Evolutionary conservation across 2,329 filamentous ascomycete genomes (phyloP), one percentile per base, ranked within the genome.

Genomic region (Ophiostoma quercus): DNA sequence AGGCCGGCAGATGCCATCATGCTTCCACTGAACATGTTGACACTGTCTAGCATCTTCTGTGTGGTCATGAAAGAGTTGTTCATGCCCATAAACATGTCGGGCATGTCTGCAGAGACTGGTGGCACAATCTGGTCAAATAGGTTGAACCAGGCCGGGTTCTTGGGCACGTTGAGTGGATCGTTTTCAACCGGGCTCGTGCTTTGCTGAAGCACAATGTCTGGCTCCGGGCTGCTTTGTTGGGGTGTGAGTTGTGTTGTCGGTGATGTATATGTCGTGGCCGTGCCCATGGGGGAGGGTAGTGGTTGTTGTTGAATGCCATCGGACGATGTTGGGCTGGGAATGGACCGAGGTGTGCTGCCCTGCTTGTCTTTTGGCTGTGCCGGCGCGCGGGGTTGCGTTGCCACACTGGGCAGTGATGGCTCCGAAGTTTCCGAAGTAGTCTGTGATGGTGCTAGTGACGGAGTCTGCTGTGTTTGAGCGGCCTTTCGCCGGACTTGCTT

Each of bases 1-100:
- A 69, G 66, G 19, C 67, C 69, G 1, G 60, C 43, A 11, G 67
- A 43, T 1, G 43, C 69, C 69, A 68, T 66, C 34, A 70, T 54
- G 47, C 67, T 68, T 3, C 60, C 65, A 19, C 66, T 37, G 19
- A 60, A 66, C 67, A 70, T 60, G n/a, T 51, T 67, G 7, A 37
- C 63, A 16, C 67, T 68, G 22, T 71, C 70, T 12, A 71, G 51
- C 14, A 39, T 54, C 41, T 69, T 67, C 19, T 71, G 70, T 5
- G 62, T 65, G 4, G 70, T 62, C 43, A 67, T 16, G 5, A 68
- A 68, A 25, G 77, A 74, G 43, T 75, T 78, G 43, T 77, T 74
- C 43, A 76, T 75, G 6, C 69, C 71, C 41, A 74, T 71, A 29
- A 77, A 74, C 43, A 75, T 70, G 29, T 71, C 67, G 1, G 66